phyloP scores from a whole-genome alignment of 345 rosid species.

The Salix caprea region DNA sequence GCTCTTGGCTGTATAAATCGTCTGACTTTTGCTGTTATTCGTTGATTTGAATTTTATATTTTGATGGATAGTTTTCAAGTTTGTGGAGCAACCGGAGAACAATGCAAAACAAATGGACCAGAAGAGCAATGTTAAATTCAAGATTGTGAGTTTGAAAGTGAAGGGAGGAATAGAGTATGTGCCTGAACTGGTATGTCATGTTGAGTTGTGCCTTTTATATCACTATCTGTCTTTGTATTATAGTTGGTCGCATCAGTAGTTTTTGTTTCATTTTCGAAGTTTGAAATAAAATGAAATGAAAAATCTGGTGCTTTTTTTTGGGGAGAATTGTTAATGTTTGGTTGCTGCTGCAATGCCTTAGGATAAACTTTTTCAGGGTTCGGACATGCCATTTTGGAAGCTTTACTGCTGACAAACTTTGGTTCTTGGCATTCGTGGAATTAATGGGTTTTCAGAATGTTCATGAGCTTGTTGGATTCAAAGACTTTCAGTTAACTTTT shows the following conservation, averaged over 20 bases:
- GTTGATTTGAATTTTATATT: background rate
- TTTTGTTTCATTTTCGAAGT: background rate
- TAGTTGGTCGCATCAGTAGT: background rate
- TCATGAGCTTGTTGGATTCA: background rate
- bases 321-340: background rate
- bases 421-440: background rate
- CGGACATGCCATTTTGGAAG: background rate
- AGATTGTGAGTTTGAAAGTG: conserved; percentile 34
- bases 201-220: background rate
- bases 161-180: conserved; percentile 26
- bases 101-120: conserved; percentile 23
- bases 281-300: background rate
- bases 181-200: conserved; percentile 25
- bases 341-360: background rate
- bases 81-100: conserved; percentile 28
- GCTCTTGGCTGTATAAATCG: background rate
- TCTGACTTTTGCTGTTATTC: background rate
- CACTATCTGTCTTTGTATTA: background rate
- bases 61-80: conserved; percentile 27
- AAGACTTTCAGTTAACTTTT: background rate
- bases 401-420: background rate
- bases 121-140: conserved; percentile 29
- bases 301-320: background rate
- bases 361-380: background rate
- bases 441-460: background rate